Percentiles rank a stretch among this genome's conserved stretches.
These are phyloP conservation scores for Rhizophora mangle DNA, from an alignment of 345 rosid species.

Conservation along the genomic window DNA sequence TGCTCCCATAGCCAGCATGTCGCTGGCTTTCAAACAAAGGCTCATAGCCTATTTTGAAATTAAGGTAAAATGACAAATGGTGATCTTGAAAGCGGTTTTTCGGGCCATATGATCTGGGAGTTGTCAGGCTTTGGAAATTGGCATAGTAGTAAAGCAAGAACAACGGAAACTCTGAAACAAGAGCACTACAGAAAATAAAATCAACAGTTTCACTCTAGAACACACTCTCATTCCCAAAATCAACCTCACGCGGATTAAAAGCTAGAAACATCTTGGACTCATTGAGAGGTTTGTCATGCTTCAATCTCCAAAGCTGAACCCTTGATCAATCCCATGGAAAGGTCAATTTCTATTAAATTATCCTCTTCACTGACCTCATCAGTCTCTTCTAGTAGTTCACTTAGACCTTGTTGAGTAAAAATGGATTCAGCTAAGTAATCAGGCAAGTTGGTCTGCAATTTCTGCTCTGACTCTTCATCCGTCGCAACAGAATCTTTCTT, in stretches of 20 bases:
- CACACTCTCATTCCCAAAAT: slow-evolving; percentile 6
- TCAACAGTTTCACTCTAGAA: not conserved
- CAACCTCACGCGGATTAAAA: slow-evolving; percentile 8
- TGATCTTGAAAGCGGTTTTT: too few relatives aligned
- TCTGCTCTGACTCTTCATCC: slow-evolving; percentile 26
- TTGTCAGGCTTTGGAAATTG: too few relatives aligned
- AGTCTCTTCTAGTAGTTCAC: slow-evolving; percentile 46
- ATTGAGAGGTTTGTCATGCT: slow-evolving; percentile 1
- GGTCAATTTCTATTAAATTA: slow-evolving; percentile 75
- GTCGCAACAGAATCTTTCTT: slow-evolving; percentile 17
- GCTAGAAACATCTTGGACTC: not conserved
- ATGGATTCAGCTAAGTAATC: slow-evolving; percentile 28
- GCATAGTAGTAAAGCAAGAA: not conserved
- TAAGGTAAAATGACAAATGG: too few relatives aligned
- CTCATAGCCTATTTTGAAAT: too few relatives aligned
- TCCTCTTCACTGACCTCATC: slow-evolving; percentile 61
- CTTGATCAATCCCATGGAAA: slow-evolving; percentile 70
- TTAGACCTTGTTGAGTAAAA: slow-evolving; percentile 33
- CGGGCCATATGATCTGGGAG: too few relatives aligned
- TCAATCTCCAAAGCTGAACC: slow-evolving; percentile 31
- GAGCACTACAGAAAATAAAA: not conserved
- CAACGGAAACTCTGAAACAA: not conserved
- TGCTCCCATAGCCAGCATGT: too few relatives aligned
- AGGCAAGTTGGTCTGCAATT: slow-evolving; percentile 17
- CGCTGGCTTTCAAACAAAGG: too few relatives aligned